Evolutionary conservation across 257 asterid genomes (phyloP).

Genomic region (Nemophila menziesii): DNA sequence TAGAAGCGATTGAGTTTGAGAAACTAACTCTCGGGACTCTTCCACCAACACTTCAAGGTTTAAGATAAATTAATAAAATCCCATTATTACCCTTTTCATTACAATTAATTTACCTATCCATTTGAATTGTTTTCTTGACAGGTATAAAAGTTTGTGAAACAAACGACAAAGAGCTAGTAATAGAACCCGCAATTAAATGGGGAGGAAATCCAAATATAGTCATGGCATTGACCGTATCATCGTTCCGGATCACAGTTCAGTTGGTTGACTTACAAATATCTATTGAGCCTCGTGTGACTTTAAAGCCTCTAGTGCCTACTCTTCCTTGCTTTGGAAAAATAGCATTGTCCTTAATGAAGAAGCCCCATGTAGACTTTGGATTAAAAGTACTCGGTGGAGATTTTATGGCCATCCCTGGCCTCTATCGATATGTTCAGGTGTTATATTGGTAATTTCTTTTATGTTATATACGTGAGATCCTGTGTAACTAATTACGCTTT

Average conservation of each 20-base stretch:
- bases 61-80: too few relatives aligned
- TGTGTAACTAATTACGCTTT: background rate
- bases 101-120: too few relatives aligned
- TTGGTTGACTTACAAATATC: conserved; percentile 66
- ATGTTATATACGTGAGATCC: background rate
- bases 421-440: conserved; percentile 76
- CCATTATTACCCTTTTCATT: background rate
- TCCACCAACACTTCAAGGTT: conserved; percentile 79
- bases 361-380: conserved; percentile 83
- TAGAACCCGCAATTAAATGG: conserved; percentile 79
- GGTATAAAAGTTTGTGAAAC: conserved; percentile 77
- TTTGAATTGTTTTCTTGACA: conserved; percentile 16
- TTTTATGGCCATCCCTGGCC: conserved; percentile 75
- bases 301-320: conserved; percentile 65
- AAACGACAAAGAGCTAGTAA: conserved; percentile 70
- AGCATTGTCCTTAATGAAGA: conserved; percentile 57
- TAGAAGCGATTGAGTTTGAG: conserved; percentile 59
- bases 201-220: conserved; percentile 75
- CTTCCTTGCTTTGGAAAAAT: conserved; percentile 69
- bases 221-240: conserved; percentile 35
- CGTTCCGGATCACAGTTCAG: conserved; percentile 43
- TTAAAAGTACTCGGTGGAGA: conserved; percentile 70
- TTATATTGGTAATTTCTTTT: background rate
- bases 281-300: conserved; percentile 54
- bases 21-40: conserved; percentile 60